Evolutionary conservation across 768 basidiomycete genomes (phyloP), one percentile per base, ranked within the genome.

Genomic region (Boletus reticulatus): DNA sequence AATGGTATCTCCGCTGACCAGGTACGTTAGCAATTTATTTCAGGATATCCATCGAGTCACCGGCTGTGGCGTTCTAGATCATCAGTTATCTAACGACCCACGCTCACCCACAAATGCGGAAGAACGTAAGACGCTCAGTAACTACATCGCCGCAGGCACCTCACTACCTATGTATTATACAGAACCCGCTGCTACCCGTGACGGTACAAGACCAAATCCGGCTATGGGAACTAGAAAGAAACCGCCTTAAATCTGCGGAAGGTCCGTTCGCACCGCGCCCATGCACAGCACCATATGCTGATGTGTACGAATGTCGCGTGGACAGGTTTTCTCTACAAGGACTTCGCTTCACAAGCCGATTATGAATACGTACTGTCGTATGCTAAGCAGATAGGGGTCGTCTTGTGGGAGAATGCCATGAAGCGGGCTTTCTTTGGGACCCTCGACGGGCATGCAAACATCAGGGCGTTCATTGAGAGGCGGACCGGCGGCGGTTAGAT

Each of bases 181-280:
- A 95, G 92, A 92, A 92, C 67, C 95, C 95, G 10, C 76, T 98
- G 14, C 78, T 99, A 22, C 96, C 97, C 29, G 94, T 97, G 43
- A 98, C 97, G 0, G 96, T 99, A 0, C 94, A 97, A 67, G 96
- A 99, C 74, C 96, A 98, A 73, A 91, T 99, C 58, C 86, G 96
- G 54, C 78, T 98, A 17, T 99, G 97, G 94, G 95, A 99, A 72
- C 79, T 95, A 43, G 97, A 98, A 75, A 84, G 89, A 72, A 94
- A 97, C 69, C 84, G 97, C 50, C 77, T 98, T 11, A 88, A 90
- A 65, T 87, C 90, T 41, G 79, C 86, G 69, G 91, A 96, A 81
- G 93, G 95, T 93, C 67, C 54, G 75, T 69, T 36, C 36, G 19
- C 57, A 22, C 31, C 47, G 43, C 43, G 31, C 27, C 49, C 36